phyloP scores from a whole-genome alignment of 2,329 filamentous ascomycete genomes.

The Phyllosticta citriasiana region DNA sequence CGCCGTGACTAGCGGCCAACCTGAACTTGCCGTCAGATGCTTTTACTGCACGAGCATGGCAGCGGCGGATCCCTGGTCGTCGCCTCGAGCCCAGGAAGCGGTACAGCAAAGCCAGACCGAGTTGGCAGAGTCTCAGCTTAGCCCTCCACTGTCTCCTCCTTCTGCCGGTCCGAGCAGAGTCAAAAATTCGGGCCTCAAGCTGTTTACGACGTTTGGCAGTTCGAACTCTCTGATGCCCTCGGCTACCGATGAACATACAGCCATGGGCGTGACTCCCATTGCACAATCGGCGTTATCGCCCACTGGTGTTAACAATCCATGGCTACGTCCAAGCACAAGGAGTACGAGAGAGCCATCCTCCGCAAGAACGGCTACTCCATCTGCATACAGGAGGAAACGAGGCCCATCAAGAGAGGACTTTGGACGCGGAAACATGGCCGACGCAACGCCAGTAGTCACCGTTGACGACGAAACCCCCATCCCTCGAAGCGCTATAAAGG shows the following conservation, averaged over 20 bases:
- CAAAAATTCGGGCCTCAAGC: conserved; percentile 75
- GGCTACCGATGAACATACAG: conserved; percentile 56
- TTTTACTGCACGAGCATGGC: conserved; percentile 87
- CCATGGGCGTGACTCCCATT: conserved; percentile 78
- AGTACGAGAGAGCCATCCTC: conserved; percentile 36
- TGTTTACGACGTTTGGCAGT: conserved; percentile 77
- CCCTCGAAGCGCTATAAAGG: conserved; percentile 6
- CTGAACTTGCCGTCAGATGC: conserved; percentile 82
- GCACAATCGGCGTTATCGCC: conserved; percentile 59
- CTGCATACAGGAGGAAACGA: conserved; percentile 57
- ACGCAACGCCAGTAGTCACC: background rate
- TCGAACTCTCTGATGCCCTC: conserved; percentile 44
- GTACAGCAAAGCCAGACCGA: conserved; percentile 45
- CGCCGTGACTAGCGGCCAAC: conserved; percentile 75
- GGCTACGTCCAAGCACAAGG: conserved; percentile 25
- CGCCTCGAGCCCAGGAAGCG: conserved; percentile 62
- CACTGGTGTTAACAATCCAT: conserved; percentile 37
- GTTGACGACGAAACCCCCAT: background rate
- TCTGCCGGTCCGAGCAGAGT: conserved; percentile 36
- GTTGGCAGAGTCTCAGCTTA: conserved; percentile 45
- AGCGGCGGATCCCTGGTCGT: conserved; percentile 77
- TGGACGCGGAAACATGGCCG: background rate
- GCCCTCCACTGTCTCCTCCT: conserved; percentile 66
- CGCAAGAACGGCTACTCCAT: conserved; percentile 44
- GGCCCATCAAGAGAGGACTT: conserved; percentile 41